Conservation (phyloP, 164 flowering plant species). For the Protea cynaroides region DNA sequence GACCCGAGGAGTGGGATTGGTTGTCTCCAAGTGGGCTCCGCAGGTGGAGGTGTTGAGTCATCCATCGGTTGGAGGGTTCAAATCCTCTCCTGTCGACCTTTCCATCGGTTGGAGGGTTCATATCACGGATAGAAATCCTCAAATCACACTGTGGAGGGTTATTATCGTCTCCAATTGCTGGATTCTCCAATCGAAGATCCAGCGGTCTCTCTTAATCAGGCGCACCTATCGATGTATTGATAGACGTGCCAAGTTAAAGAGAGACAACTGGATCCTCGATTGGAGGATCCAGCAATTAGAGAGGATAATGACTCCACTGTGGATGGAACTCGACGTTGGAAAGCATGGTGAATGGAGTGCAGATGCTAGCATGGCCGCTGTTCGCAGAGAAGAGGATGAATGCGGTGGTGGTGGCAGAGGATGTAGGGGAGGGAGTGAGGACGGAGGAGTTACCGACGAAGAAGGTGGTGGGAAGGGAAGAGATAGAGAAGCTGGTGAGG, state of each 20-base stretch:
- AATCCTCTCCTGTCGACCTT: no score
- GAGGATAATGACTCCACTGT: no score
- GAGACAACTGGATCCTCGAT: no score
- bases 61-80: conserved; percentile 29
- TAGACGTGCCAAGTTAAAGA: no score
- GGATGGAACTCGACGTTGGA: conserved; percentile 54
- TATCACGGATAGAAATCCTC: no score
- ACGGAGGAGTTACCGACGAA: conserved; percentile 6
- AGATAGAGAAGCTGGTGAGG: conserved; percentile 31
- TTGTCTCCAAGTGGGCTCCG: conserved; percentile 34
- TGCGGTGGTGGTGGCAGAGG: conserved; percentile 30
- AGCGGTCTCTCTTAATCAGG: no score
- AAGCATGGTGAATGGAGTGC: conserved; percentile 35
- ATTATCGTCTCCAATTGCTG: no score
- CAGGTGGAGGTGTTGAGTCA: conserved; percentile 33
- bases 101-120: no score
- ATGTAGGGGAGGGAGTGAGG: conserved; percentile 30
- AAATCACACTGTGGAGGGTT: no score
- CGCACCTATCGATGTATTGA: no score
- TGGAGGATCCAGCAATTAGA: no score
- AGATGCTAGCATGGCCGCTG: conserved; percentile 52
- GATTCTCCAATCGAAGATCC: no score
- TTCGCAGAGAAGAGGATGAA: conserved; percentile 47
- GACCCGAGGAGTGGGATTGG: conserved; percentile 17
- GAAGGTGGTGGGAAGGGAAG: conserved; percentile 28